Conservation (phyloP, 805 yeast genomes). For the Candida orba region DNA sequence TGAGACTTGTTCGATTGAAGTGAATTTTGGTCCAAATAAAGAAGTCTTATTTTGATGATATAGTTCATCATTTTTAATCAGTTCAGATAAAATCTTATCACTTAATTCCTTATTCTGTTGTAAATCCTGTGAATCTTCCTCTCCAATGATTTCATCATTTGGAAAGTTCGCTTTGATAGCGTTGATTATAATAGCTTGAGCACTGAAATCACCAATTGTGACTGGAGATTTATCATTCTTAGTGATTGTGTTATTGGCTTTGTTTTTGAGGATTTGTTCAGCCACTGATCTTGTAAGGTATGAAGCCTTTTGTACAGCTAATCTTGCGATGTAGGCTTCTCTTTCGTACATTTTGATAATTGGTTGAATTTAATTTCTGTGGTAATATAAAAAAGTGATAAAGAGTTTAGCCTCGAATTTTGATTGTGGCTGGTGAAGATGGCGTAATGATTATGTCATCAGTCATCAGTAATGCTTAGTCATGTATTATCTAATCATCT, state of each 20-base stretch:
- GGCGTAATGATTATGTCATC: too few relatives aligned
- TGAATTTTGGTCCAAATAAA: constrained; percentile 32
- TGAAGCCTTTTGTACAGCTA: constrained; percentile 88
- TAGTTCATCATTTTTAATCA: constrained; percentile 42
- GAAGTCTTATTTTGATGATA: constrained; percentile 25
- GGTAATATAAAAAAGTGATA: too few relatives aligned
- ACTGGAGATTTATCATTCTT: constrained; percentile 92
- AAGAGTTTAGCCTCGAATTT: too few relatives aligned
- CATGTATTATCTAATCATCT: too few relatives aligned
- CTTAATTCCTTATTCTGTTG: constrained; percentile 43
- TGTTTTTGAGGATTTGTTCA: constrained; percentile 43
- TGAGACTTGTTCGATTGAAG: constrained; percentile 42
- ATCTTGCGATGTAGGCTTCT: constrained; percentile 75
- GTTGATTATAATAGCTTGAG: constrained; percentile 87
- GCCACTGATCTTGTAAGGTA: constrained; percentile 59
- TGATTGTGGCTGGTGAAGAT: too few relatives aligned
- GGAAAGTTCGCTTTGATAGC: constrained; percentile 80
- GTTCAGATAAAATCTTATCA: constrained; percentile 50
- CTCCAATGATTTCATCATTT: constrained; percentile 82
- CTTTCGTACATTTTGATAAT: constrained; percentile 35
- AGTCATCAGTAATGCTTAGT: too few relatives aligned
- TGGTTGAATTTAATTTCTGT: too few relatives aligned
- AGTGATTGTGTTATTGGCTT: constrained; percentile 51
- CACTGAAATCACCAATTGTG: constrained; percentile 92
- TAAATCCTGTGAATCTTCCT: constrained; percentile 76